A percentile compares a stretch with the other conserved stretches of the same genome.
These are phyloP conservation scores for Aspergillus tamarii DNA, from an alignment of 2,329 filamentous ascomycete species.

Conservation along the genomic window DNA sequence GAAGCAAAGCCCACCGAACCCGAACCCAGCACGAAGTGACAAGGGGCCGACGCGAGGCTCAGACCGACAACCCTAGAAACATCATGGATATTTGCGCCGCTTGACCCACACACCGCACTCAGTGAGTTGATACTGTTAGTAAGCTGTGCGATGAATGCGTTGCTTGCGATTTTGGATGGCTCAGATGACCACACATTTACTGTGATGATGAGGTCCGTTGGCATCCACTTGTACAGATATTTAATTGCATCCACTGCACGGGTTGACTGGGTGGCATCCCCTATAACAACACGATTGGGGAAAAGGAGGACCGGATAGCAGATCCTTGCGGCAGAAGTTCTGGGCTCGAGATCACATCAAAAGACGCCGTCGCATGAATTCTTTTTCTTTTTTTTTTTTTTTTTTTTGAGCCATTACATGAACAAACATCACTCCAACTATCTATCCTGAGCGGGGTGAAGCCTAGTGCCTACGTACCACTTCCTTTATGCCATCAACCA, in stretches of 20 bases:
- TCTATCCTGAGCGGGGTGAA: too few species aligned
- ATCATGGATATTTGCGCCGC: not conserved
- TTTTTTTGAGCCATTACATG: not conserved
- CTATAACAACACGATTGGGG: not conserved
- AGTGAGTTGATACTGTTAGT: constrained; percentile 5
- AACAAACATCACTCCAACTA: too few species aligned
- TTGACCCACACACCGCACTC: not conserved
- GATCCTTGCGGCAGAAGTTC: not conserved
- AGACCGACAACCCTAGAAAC: not conserved
- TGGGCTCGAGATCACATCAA: not conserved
- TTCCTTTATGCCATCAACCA: too few species aligned
- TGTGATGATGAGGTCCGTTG: not conserved
- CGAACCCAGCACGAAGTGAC: not conserved
- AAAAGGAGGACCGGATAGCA: not conserved
- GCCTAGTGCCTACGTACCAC: not conserved
- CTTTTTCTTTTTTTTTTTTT: too few species aligned
- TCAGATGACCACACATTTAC: not conserved
- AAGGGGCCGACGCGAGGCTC: not conserved
- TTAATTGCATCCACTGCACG: not conserved
- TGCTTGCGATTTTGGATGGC: not conserved
- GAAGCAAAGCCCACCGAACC: not conserved
- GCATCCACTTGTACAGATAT: not conserved
- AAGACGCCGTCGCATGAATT: not conserved
- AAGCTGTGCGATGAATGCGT: constrained; percentile 1
- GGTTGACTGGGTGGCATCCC: too few species aligned